These are phyloP conservation scores for Porphyrellus cyaneotinctus DNA, from an alignment of 768 basidiomycete species.

Conservation along the genomic window DNA sequence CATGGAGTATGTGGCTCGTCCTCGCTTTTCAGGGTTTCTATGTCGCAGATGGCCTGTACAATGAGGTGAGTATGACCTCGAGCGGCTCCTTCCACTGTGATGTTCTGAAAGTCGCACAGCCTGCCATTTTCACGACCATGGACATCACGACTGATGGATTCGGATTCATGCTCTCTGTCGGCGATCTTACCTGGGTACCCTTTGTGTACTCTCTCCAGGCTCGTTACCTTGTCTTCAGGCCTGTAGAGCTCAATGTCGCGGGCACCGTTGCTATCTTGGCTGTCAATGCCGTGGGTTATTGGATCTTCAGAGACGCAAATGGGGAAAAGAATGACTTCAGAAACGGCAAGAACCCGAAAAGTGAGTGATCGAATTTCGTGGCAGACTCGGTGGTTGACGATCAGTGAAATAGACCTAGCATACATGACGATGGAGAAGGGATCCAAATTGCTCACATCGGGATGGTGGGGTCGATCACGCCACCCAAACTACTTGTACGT, in stretches of 20 bases:
- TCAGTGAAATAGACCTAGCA: constrained; percentile 52
- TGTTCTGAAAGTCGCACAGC: constrained; percentile 38
- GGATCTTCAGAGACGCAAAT: constrained; percentile 86
- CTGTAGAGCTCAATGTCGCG: constrained; percentile 66
- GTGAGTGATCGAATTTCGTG: constrained; percentile 36
- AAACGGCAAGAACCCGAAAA: constrained; percentile 91
- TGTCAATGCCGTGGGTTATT: constrained; percentile 73
- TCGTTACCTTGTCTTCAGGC: constrained; percentile 90
- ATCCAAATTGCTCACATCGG: constrained; percentile 86
- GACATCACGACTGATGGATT: constrained; percentile 98
- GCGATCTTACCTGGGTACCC: constrained; percentile 91
- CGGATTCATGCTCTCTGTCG: constrained; percentile 95
- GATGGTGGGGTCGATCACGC: constrained; percentile 95
- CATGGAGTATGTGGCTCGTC: constrained; percentile 92
- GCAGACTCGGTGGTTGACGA: constrained; percentile 1
- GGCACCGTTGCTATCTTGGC: constrained; percentile 52
- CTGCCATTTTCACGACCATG: constrained; percentile 91
- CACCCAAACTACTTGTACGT: constrained; percentile 89
- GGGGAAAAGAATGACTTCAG: constrained; percentile 95
- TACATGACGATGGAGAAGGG: constrained; percentile 82
- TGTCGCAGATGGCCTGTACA: constrained; percentile 81
- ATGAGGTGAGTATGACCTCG: constrained; percentile 59
- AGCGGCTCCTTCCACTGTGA: not conserved
- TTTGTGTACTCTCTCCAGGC: constrained; percentile 93
- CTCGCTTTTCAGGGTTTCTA: constrained; percentile 84